These are phyloP conservation scores for Termitomyces sp. DNA, from an alignment of 768 basidiomycete genomes.

Conservation along the genomic window DNA sequence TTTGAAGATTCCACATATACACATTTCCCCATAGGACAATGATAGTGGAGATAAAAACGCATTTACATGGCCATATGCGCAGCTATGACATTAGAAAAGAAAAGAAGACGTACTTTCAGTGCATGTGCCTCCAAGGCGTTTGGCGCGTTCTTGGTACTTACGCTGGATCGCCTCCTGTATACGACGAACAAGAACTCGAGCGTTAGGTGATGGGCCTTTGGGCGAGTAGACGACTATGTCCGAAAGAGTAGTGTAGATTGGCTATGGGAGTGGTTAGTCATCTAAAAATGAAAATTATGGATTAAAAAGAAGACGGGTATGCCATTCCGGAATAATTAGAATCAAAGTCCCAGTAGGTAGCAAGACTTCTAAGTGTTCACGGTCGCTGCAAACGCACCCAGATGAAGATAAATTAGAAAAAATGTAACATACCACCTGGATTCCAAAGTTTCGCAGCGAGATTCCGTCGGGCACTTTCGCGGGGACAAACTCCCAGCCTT, in stretches of 20 bases:
- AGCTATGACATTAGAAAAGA: too few species aligned
- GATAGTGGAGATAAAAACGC: neutral
- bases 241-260: constrained; percentile 82
- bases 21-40: neutral
- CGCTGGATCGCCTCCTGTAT: constrained; percentile 58
- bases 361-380: neutral
- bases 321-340: neutral
- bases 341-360: neutral
- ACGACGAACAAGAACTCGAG: constrained; percentile 55
- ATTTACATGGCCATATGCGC: neutral
- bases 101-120: neutral
- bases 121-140: constrained; percentile 2
- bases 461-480: constrained; percentile 76
- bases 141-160: constrained; percentile 45
- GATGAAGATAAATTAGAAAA: neutral
- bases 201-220: constrained; percentile 48
- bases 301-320: constrained; percentile 1
- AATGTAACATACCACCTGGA: constrained; percentile 67
- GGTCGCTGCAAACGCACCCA: neutral
- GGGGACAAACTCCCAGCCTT: constrained; percentile 60
- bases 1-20: neutral
- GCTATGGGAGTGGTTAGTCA: constrained; percentile 31
- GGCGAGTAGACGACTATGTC: constrained; percentile 89
- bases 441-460: constrained; percentile 81
- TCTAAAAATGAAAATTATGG: neutral